Evolutionary conservation across 78 protist species (phyloP).

Genomic region (slime mould (Dictyostelium discoideum)): dicty_2.7 NC_007089.4:650001-650500

Average conservation of each 20-base stretch:
- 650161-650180: background rate
- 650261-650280: slow-evolving; percentile 7
- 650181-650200: background rate
- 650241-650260: slow-evolving; percentile 59
- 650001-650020: slow-evolving; percentile 50
- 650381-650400: slow-evolving; percentile 33
- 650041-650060: slow-evolving; percentile 47
- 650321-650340: slow-evolving; percentile 8
- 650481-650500: slow-evolving; percentile 44
- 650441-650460: slow-evolving; percentile 58
- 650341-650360: slow-evolving; percentile 45
- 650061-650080: background rate
- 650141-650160: slow-evolving; percentile 44
- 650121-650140: slow-evolving; percentile 58
- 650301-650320: slow-evolving; percentile 31
- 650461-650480: slow-evolving; percentile 58
- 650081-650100: background rate
- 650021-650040: slow-evolving; percentile 58
- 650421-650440: background rate
- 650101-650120: background rate
- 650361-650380: slow-evolving; percentile 56
- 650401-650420: background rate
- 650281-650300: slow-evolving; percentile 21
- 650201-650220: slow-evolving; percentile 59
- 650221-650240: slow-evolving; percentile 44